phyloP scores from a whole-genome alignment of 2,329 filamentous ascomycete species.

The Exophiala sideris region DNA sequence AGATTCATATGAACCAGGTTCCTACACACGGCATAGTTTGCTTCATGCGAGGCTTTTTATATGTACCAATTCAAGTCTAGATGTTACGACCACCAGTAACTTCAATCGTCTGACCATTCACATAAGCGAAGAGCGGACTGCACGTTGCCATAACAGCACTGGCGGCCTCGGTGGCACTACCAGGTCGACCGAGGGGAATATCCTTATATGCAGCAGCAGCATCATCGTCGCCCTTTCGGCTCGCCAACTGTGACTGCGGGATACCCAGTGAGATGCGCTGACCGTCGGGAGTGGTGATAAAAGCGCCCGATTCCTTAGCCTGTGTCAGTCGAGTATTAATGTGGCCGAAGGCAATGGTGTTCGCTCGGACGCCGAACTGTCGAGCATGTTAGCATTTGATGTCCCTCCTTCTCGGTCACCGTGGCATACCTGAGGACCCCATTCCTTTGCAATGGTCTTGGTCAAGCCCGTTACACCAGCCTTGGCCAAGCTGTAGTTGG shows the following conservation, averaged over 20 bases:
- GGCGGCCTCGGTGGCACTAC: slow-evolving; percentile 76
- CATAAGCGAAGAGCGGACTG: slow-evolving; percentile 79
- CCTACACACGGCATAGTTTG: too few species aligned
- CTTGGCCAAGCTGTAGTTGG: slow-evolving; percentile 84
- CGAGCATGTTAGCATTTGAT: slow-evolving; percentile 40
- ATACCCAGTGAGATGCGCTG: slow-evolving; percentile 73
- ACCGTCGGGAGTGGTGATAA: slow-evolving; percentile 71
- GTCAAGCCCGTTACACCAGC: slow-evolving; percentile 78
- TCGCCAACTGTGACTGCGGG: slow-evolving; percentile 57
- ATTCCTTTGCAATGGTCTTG: slow-evolving; percentile 89
- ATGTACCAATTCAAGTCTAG: slow-evolving; percentile 34
- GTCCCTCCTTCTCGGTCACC: background rate
- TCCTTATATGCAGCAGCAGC: slow-evolving; percentile 53
- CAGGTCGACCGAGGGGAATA: slow-evolving; percentile 74
- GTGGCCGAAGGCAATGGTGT: slow-evolving; percentile 80
- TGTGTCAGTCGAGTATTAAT: slow-evolving; percentile 77
- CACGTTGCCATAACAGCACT: slow-evolving; percentile 72
- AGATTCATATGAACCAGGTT: too few species aligned
- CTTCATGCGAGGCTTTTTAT: too few species aligned
- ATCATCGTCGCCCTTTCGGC: slow-evolving; percentile 27
- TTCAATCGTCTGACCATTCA: slow-evolving; percentile 81
- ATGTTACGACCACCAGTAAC: slow-evolving; percentile 73
- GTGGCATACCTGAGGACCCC: slow-evolving; percentile 53
- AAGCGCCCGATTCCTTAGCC: slow-evolving; percentile 79
- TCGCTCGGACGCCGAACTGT: slow-evolving; percentile 73